Base-by-base conservation (phyloP, 441 rosid species). In the Breynia disticha region DNA sequence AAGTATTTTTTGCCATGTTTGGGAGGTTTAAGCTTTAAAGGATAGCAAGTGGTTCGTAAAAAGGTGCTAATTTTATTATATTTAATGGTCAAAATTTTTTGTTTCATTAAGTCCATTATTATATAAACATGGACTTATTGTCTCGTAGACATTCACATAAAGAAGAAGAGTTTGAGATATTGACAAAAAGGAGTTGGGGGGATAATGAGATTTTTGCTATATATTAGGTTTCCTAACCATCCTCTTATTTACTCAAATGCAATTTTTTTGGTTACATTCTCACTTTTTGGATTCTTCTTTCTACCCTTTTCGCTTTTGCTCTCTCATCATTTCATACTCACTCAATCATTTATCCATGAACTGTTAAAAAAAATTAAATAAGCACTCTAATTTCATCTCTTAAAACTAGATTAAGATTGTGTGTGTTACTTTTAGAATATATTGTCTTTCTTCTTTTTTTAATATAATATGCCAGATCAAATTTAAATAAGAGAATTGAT, bases 201-300 rank as follows among this genome's bases (percentile, higher is more conserved):
- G 55, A 65, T 51, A 50, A 57, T 50, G 55, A 46, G 62, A 59
- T 65, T 64, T 55, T 59, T 44, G 62, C 68, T 64, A 52, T 49
- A 14, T 56, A 54, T 44, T n/a, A n/a, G 11, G 4, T 19, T 16
- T 53, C 53, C 48, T 52, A 19, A 46, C 54, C 51, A 49, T 57
- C 57, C 35, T 28, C 35, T 28, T 28, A 28, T 20, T 39, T 54
- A 15, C 24, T 52, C 49, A 41, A 32, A 50, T 50, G 51, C 64
- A 46, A 48, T 43, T 48, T 16, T 11, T 11, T 46, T 54, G 66
- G 66, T 57, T 44, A 55, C 56, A 12, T 46, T 7, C 3, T 20
- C 39, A 48, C 67, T 60, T 80, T 80, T 75, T 75, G 86, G 77
- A 71, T 63, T 50, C 72, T 73, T 71, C 69, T 46, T 37, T 35